Conservation (phyloP, 148 eudicot genomes). For the Tetragonia tetragonoides region DNA sequence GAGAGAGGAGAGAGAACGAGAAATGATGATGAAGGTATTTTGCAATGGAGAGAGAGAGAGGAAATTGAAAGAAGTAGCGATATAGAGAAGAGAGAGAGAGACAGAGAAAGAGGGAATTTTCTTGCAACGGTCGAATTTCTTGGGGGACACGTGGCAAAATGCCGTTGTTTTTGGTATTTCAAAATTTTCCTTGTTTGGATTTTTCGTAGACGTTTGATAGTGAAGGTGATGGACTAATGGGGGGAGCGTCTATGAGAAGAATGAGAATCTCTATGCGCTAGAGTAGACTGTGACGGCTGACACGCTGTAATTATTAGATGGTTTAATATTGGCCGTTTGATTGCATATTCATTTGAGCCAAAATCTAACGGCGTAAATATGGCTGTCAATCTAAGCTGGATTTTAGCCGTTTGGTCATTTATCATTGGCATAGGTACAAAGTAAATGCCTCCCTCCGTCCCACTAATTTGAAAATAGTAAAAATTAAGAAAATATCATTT, state of each 20-base stretch:
- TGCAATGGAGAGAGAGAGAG: slow-evolving; percentile 9
- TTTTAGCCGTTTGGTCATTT: background rate
- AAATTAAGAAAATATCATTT: no score
- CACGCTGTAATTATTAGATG: background rate
- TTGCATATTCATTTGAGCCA: background rate
- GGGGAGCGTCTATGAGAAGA: slow-evolving; percentile 25
- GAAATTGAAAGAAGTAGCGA: background rate
- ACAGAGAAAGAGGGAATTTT: background rate
- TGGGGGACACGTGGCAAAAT: slow-evolving; percentile 30
- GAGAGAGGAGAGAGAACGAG: background rate
- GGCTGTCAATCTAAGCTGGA: background rate
- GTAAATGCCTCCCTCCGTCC: no score
- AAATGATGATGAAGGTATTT: background rate
- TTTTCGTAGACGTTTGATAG: background rate
- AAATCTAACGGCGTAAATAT: background rate
- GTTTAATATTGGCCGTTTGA: background rate
- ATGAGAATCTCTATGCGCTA: background rate
- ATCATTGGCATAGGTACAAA: no score
- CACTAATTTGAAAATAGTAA: no score
- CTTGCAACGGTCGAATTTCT: slow-evolving; percentile 44
- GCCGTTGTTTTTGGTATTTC: slow-evolving; percentile 6
- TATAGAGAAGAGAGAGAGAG: background rate
- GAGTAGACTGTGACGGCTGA: background rate
- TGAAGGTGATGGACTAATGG: background rate
- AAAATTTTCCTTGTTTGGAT: slow-evolving; percentile 1